A percentile compares a stretch with the other conserved stretches of the same genome.
These are phyloP conservation scores for Penicillium turbatum DNA, from an alignment of 495 filamentous ascomycete species.

Conservation along the genomic window DNA sequence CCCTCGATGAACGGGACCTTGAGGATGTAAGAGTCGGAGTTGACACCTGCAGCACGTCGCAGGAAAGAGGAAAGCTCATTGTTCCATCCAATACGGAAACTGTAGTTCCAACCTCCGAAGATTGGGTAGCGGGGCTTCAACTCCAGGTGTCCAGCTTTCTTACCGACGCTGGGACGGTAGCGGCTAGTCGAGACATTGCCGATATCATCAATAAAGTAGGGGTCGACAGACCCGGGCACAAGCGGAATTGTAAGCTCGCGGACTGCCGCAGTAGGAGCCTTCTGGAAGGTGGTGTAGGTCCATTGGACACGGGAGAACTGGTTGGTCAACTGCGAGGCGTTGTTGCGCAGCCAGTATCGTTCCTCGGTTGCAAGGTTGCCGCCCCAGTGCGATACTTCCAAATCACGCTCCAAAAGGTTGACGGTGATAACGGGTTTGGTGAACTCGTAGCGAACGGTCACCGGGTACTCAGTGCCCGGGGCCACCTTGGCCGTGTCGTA, in stretches of 20 bases:
- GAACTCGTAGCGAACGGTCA: constrained; percentile 88
- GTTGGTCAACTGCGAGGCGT: constrained; percentile 73
- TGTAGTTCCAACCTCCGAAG: constrained; percentile 97
- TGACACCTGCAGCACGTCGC: constrained; percentile 48
- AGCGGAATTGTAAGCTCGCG: constrained; percentile 79
- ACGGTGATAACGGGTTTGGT: constrained; percentile 83
- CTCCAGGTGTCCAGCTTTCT: constrained; percentile 76
- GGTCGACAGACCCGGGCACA: constrained; percentile 67
- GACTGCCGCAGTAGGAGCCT: constrained; percentile 68
- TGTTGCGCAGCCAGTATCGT: constrained; percentile 83
- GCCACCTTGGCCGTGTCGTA: constrained; percentile 65
- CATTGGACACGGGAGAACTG: constrained; percentile 87
- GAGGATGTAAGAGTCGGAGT: constrained; percentile 68
- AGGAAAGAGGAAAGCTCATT: constrained; percentile 73
- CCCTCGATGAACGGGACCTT: constrained; percentile 96
- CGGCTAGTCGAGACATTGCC: constrained; percentile 93
- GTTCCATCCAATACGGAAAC: constrained; percentile 93
- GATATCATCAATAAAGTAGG: constrained; percentile 96
- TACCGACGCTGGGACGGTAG: constrained; percentile 66
- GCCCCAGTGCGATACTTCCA: constrained; percentile 97
- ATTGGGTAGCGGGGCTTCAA: constrained; percentile 88
- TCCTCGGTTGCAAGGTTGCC: constrained; percentile 94
- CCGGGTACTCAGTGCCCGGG: constrained; percentile 65
- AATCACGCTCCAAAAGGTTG: constrained; percentile 72
- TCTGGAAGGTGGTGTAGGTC: constrained; percentile 67